Conservation (phyloP, 2,329 filamentous ascomycete genomes). For the Phoma sp. region DNA sequence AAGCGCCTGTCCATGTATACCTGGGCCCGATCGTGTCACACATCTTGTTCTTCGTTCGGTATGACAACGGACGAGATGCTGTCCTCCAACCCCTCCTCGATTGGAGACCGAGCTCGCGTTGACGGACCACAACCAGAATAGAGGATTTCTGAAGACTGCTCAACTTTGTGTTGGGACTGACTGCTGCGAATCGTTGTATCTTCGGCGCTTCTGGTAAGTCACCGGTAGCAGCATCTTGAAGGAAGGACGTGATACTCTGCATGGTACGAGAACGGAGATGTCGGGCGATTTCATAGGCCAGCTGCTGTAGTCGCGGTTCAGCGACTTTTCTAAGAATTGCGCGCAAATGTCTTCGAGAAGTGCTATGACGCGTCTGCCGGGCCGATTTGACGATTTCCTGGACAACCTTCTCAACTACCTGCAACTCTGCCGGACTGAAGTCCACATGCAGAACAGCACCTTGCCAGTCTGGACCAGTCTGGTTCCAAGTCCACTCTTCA, state of each 20-base stretch:
- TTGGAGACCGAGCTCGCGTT: conserved; percentile 42
- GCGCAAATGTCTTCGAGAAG: conserved; percentile 32
- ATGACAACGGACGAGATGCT: conserved; percentile 29
- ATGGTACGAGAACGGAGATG: conserved; percentile 24
- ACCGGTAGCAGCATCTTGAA: conserved; percentile 38
- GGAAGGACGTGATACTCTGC: conserved; percentile 38
- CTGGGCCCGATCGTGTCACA: conserved; percentile 52
- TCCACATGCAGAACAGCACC: conserved; percentile 43
- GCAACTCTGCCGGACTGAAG: conserved; percentile 37
- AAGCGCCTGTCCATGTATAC: conserved; percentile 62
- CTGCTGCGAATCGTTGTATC: conserved; percentile 37
- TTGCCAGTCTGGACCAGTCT: conserved; percentile 35
- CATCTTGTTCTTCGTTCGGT: conserved; percentile 37
- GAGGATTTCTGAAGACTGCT: conserved; percentile 26
- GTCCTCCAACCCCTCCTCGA: conserved; percentile 36
- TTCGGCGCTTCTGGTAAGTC: conserved; percentile 27
- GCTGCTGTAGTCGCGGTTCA: conserved; percentile 31
- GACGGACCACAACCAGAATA: conserved; percentile 32
- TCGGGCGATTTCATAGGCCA: conserved; percentile 24
- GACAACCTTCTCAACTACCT: conserved; percentile 26
- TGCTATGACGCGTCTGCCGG: conserved; percentile 17
- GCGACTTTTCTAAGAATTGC: conserved; percentile 23
- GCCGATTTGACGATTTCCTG: conserved; percentile 7
- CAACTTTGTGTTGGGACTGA: conserved; percentile 20
- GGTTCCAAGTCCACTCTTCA: conserved; percentile 34